These are phyloP conservation scores for Hymenoscyphus infarciens DNA, from an alignment of 2,329 filamentous ascomycete species.

Conservation along the genomic window DNA sequence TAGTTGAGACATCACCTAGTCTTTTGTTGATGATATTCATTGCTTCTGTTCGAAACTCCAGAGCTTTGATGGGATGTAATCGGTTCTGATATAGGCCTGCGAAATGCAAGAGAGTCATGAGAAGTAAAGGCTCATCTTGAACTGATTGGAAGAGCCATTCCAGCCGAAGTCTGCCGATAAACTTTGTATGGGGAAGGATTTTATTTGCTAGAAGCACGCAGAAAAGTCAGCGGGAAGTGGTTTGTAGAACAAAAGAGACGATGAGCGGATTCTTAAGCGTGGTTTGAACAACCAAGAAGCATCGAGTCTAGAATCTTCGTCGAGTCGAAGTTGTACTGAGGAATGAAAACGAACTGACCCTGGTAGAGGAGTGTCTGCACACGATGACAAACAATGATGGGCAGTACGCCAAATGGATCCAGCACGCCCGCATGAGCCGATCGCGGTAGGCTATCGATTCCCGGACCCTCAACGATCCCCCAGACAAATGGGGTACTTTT, in stretches of 20 bases:
- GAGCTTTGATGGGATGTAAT: slow-evolving; percentile 14
- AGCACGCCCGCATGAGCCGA: background rate
- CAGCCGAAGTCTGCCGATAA: slow-evolving; percentile 17
- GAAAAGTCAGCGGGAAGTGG: too few species aligned
- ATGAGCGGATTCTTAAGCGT: too few species aligned
- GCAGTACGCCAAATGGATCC: slow-evolving; percentile 2
- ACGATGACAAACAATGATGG: background rate
- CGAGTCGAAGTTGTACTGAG: background rate
- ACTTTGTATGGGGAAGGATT: too few species aligned
- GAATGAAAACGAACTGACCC: background rate
- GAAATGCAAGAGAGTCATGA: slow-evolving; percentile 21
- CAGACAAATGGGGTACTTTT: background rate
- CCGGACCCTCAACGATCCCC: background rate
- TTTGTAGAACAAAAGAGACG: too few species aligned
- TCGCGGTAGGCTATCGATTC: slow-evolving; percentile 5
- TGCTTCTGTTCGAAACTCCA: slow-evolving; percentile 19
- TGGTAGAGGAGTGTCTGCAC: background rate
- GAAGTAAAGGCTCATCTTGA: slow-evolving; percentile 17
- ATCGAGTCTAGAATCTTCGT: too few species aligned
- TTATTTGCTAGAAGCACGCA: too few species aligned
- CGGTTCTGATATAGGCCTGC: slow-evolving; percentile 19
- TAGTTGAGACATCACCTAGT: slow-evolving; percentile 7
- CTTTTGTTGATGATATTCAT: slow-evolving; percentile 21
- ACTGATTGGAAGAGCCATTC: slow-evolving; percentile 20
- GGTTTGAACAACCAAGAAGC: too few species aligned